Evolutionary conservation across 2,329 filamentous ascomycete genomes (phyloP).

Genomic region (Zarea fungicola): DNA sequence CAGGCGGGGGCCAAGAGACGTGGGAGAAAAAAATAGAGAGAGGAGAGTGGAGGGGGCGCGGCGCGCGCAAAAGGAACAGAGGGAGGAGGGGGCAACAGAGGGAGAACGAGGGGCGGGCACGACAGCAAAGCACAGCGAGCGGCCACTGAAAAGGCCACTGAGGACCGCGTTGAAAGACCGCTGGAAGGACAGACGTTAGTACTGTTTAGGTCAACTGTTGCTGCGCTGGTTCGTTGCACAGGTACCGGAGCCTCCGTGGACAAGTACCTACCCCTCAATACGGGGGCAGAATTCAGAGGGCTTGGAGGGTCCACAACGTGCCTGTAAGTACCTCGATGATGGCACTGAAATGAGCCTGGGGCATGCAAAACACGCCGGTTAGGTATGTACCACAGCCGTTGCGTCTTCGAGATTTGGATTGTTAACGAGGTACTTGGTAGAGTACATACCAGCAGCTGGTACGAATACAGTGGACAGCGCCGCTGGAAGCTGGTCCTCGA

Average conservation of each 20-base stretch:
- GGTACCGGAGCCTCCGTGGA: slow-evolving; percentile 2
- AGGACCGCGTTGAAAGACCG: neutral
- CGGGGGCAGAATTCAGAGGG: neutral
- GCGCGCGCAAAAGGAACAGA: neutral
- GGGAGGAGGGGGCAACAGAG: slow-evolving; percentile 5
- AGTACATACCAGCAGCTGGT: neutral
- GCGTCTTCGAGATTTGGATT: too few species aligned
- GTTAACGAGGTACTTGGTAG: neutral
- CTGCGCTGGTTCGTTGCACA: slow-evolving; percentile 3
- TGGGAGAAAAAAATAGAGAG: slow-evolving; percentile 6
- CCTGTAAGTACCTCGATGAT: neutral
- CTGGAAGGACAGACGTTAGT: neutral
- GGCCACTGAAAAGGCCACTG: neutral
- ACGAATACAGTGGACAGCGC: slow-evolving; percentile 1
- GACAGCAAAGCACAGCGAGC: neutral
- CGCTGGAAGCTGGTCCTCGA: neutral
- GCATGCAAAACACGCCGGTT: neutral
- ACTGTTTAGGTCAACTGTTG: neutral
- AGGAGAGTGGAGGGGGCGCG: slow-evolving; percentile 3
- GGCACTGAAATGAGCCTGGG: neutral
- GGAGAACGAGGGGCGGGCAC: slow-evolving; percentile 1
- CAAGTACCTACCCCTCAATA: slow-evolving; percentile 10
- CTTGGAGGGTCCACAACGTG: neutral
- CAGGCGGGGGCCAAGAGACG: slow-evolving; percentile 8
- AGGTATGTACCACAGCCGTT: neutral